Percentiles rank a stretch among this genome's conserved stretches.
Conservation (phyloP, 352 stramenopile genomes). For the Pythium monospermum region DNA sequence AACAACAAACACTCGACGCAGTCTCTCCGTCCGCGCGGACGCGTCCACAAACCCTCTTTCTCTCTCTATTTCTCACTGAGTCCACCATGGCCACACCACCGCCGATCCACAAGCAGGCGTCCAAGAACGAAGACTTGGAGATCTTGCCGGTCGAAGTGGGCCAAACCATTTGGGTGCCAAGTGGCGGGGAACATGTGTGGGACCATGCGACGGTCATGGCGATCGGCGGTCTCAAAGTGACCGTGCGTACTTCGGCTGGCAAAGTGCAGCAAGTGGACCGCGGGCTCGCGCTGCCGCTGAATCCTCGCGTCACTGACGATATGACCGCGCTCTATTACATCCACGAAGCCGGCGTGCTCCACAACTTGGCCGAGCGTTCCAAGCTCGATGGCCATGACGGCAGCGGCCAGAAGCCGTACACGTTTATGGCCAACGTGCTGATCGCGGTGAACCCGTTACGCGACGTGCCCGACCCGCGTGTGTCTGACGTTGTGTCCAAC, state of each 20-base stretch:
- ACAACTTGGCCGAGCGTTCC: constrained; percentile 92
- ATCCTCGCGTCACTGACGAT: constrained; percentile 84
- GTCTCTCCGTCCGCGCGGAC: no score
- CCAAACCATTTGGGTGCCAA: constrained; percentile 68
- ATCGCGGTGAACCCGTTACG: constrained; percentile 91
- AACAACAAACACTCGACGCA: no score
- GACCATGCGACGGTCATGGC: constrained; percentile 79
- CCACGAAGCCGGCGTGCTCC: constrained; percentile 92
- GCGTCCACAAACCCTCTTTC: no score
- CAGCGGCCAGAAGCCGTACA: constrained; percentile 80
- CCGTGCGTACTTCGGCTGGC: constrained; percentile 70
- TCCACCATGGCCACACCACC: constrained; percentile 56
- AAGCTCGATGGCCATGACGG: constrained; percentile 77
- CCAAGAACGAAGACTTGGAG: constrained; percentile 61
- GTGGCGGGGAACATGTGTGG: constrained; percentile 62
- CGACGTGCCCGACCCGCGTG: constrained; percentile 66
- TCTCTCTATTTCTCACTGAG: background rate
- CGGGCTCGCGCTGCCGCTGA: constrained; percentile 58
- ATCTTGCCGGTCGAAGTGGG: constrained; percentile 72
- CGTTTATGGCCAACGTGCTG: constrained; percentile 92
- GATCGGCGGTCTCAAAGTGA: constrained; percentile 83
- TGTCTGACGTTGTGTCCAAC: constrained; percentile 76
- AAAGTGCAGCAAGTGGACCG: constrained; percentile 87
- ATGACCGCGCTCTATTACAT: constrained; percentile 96
- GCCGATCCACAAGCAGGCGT: constrained; percentile 63